Evolutionary conservation across 495 filamentous ascomycete species (phyloP).

Genomic region (Aspergillus carlsbadensis): DNA sequence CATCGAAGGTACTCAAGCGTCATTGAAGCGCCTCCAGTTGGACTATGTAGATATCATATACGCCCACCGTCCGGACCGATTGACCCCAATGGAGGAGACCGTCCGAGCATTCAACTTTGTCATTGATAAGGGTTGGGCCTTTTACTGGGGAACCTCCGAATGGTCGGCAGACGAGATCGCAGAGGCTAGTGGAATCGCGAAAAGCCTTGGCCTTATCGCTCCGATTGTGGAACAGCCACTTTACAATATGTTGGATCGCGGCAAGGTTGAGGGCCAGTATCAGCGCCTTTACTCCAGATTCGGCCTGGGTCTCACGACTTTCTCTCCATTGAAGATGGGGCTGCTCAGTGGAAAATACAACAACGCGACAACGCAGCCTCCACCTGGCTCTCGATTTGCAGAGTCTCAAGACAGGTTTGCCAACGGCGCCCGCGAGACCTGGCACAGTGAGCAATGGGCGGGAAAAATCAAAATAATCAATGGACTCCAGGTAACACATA

Average conservation of each 20-base stretch:
- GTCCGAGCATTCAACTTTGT: slow-evolving; percentile 82
- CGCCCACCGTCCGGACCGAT: slow-evolving; percentile 78
- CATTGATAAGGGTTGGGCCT: slow-evolving; percentile 72
- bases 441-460: slow-evolving; percentile 28
- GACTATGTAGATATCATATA: slow-evolving; percentile 76
- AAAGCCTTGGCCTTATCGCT: slow-evolving; percentile 70
- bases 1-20: slow-evolving; percentile 65
- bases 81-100: slow-evolving; percentile 83
- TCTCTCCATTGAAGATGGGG: slow-evolving; percentile 69
- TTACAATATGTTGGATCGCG: slow-evolving; percentile 72
- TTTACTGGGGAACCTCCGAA: slow-evolving; percentile 92
- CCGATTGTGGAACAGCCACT: slow-evolving; percentile 82
- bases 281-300: slow-evolving; percentile 62
- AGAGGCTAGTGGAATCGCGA: slow-evolving; percentile 73
- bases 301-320: slow-evolving; percentile 71
- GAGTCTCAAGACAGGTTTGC: slow-evolving; percentile 40
- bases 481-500: slow-evolving; percentile 19
- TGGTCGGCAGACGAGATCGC: slow-evolving; percentile 82
- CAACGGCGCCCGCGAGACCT: slow-evolving; percentile 28
- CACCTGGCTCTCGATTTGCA: slow-evolving; percentile 38
- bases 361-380: slow-evolving; percentile 40
- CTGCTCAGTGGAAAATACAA: slow-evolving; percentile 83
- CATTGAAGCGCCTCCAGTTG: slow-evolving; percentile 67
- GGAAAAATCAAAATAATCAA: slow-evolving; percentile 28
- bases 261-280: slow-evolving; percentile 77